phyloP scores from a whole-genome alignment of 805 yeast species.

The Kodamaea restingae region DNA sequence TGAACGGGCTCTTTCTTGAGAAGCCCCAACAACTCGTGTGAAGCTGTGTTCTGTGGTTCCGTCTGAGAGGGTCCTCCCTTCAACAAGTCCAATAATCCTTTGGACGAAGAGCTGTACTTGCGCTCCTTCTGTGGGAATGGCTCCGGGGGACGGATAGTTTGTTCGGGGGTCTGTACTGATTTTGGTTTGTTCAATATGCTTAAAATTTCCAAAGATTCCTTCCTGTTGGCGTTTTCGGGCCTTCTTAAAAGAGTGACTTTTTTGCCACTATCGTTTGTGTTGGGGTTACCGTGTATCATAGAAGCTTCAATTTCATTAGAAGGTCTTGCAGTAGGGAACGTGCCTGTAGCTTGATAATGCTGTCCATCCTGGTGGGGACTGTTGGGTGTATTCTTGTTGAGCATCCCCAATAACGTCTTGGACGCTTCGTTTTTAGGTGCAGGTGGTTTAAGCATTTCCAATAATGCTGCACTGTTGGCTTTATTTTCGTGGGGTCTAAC shows the following conservation, averaged over 20 bases:
- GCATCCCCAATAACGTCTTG: constrained; percentile 6
- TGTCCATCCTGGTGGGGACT: not conserved
- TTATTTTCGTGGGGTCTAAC: not conserved
- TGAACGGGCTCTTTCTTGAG: constrained; percentile 4
- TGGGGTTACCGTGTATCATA: constrained; percentile 9
- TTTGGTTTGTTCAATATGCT: constrained; percentile 8
- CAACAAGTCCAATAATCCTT: constrained; percentile 12
- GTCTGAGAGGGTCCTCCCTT: constrained; percentile 5
- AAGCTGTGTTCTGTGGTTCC: constrained; percentile 6
- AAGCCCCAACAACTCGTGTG: constrained; percentile 18
- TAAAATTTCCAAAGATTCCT: constrained; percentile 8
- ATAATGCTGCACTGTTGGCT: constrained; percentile 2
- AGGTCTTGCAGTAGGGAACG: constrained; percentile 13
- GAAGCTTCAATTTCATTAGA: constrained; percentile 27
- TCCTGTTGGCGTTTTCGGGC: constrained; percentile 10
- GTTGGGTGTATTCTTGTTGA: constrained; percentile 3
- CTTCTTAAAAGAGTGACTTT: constrained; percentile 29
- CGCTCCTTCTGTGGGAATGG: constrained; percentile 3
- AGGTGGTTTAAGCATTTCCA: constrained; percentile 6
- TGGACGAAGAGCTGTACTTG: constrained; percentile 4
- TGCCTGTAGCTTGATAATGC: not conserved
- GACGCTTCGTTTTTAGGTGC: constrained; percentile 2
- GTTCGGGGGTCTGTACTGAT: constrained; percentile 1
- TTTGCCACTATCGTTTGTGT: constrained; percentile 17
- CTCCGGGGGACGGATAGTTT: constrained; percentile 1